Base-by-base conservation (phyloP, 2,329 filamentous ascomycete species). In the Tolypocladium ophioglossoides region DNA sequence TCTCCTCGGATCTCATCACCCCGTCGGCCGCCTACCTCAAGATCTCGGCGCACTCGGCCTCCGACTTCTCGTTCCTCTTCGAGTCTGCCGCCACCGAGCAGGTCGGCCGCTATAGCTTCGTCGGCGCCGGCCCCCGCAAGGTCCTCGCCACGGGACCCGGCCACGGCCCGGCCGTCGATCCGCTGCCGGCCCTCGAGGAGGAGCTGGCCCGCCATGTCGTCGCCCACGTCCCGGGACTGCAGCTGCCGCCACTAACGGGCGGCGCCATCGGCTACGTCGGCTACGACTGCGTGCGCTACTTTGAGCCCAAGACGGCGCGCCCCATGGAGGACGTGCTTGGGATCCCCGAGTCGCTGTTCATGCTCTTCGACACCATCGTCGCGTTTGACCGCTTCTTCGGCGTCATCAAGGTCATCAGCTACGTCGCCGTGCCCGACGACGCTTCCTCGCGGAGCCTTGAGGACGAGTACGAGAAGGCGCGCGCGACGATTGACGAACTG, bases 221-320 rank as follows among this genome's bases (percentile, higher is more conserved):
- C 58, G 87, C 91, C 37, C 82, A 88, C 41, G 83, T 99, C 4
- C 91, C 94, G 0, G 89, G 85, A 1, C 74, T 97, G 64, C 82
- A 81, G 63, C 78, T 99, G 39, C 94, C 94, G 52, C 88, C 89
- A 30, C 76, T 99, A 73, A 89, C 89, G 0, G 94, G 91, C 41
- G 94, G 94, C 51, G 94, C 91, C 14, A 90, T 99, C 64, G 94
- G 94, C 56, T 99, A 97, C 69, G 90, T 97, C 7, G 91, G 91
- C 52, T 99, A 99, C 67, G 94, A 99, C 69, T 99, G 94, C 70
- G 89, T 99, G 64, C 85, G 86, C 66, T 97, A 97, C 73, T 99
- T 99, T 63, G 94, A 99, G 77, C 94, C 94, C 57, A 95, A 91
- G 78, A 97, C 94, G n/a, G 85, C 85, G 30, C 82, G 91, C 51